Conservation (phyloP, 2,329 filamentous ascomycete genomes). For the Akanthomyces muscarius region DNA sequence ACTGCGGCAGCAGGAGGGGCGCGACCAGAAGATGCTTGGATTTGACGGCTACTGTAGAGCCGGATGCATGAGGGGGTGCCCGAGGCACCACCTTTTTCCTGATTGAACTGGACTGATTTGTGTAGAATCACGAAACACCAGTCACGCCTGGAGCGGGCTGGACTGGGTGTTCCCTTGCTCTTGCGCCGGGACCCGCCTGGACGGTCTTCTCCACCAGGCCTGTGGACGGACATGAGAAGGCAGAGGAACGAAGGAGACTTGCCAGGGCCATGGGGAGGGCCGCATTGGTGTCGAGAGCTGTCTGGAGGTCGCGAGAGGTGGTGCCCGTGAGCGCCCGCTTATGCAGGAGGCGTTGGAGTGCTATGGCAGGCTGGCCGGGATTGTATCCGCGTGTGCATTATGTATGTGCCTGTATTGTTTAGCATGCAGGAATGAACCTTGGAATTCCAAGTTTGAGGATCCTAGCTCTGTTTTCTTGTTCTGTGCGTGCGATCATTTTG, state of each 20-base stretch:
- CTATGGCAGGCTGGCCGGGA: not conserved
- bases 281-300: not conserved
- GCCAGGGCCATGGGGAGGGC: not conserved
- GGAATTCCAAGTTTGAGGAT: not conserved
- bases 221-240: not conserved
- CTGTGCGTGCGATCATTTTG: not conserved
- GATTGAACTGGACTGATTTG: not conserved
- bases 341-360: not conserved
- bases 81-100: not conserved
- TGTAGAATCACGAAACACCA: not conserved
- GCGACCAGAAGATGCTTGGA: not conserved
- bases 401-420: not conserved
- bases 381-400: not conserved
- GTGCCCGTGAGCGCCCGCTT: slow-evolving; percentile 5
- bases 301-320: not conserved
- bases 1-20: not conserved
- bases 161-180: not conserved
- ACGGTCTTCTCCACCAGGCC: not conserved
- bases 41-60: not conserved
- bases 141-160: not conserved
- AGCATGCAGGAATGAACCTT: not conserved
- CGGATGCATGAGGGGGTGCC: no score
- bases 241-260: not conserved
- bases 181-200: not conserved
- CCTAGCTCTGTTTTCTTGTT: not conserved